Evolutionary conservation across 1,284 basidiomycete species (phyloP).

Genomic region (Ganoderma meredithae): DNA sequence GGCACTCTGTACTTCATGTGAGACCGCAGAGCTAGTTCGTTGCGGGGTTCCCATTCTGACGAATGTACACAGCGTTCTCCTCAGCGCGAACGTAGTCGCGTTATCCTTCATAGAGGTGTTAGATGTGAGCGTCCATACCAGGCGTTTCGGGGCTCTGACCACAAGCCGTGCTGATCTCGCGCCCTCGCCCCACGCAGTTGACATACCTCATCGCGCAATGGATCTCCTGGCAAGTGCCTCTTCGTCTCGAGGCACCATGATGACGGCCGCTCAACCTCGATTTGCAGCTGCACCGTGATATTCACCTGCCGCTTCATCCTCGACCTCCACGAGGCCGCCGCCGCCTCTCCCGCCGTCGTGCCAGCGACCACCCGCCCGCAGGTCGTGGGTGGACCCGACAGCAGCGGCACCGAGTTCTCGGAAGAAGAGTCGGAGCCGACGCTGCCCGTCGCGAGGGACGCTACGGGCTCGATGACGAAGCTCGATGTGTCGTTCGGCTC

Average conservation of each 20-base stretch:
- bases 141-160: not conserved
- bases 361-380: not conserved
- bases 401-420: not conserved
- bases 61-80: not conserved
- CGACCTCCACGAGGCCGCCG: constrained; percentile 6
- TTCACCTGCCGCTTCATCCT: constrained; percentile 11
- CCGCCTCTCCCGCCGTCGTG: not conserved
- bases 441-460: not conserved
- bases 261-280: not conserved
- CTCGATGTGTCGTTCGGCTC: constrained; percentile 2
- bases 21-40: not conserved
- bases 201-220: not conserved
- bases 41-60: not conserved
- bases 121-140: not conserved
- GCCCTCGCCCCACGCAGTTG: not conserved
- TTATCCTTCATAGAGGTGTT: not conserved
- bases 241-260: not conserved
- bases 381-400: not conserved
- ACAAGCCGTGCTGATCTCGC: not conserved
- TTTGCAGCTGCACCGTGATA: not conserved
- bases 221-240: not conserved
- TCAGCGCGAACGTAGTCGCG: not conserved
- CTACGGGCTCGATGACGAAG: not conserved
- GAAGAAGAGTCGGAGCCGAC: not conserved
- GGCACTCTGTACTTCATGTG: not conserved